Evolutionary conservation across 2,329 filamentous ascomycete genomes (phyloP).

Genomic region (Monosporascus sp.): DNA sequence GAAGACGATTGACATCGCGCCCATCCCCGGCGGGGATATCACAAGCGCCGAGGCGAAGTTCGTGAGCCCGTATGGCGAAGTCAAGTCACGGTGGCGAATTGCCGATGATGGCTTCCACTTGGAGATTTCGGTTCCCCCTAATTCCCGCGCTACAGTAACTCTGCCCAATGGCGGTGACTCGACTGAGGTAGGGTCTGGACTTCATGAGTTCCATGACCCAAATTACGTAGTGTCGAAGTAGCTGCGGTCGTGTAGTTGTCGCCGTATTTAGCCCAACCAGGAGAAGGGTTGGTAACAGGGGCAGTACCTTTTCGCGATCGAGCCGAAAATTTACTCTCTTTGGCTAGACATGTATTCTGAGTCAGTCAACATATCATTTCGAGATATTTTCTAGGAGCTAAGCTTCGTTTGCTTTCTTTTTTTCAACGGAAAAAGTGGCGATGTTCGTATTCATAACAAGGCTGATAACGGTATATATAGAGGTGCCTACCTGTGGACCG

Average conservation of each 20-base stretch:
- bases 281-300: not conserved
- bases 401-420: too few relatives aligned
- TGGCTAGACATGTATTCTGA: not conserved
- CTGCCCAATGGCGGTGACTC: slow-evolving; percentile 7
- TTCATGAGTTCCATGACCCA: not conserved
- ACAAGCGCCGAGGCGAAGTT: slow-evolving; percentile 26
- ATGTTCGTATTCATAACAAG: too few relatives aligned
- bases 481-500: too few relatives aligned
- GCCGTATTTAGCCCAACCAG: not conserved
- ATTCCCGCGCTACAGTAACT: slow-evolving; percentile 14
- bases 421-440: too few relatives aligned
- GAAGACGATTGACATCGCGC: slow-evolving; percentile 30
- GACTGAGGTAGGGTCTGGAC: not conserved
- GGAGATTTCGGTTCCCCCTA: slow-evolving; percentile 18
- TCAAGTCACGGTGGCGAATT: slow-evolving; percentile 23
- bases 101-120: slow-evolving; percentile 15
- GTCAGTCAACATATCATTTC: not conserved
- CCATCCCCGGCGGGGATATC: slow-evolving; percentile 30
- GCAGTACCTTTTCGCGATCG: not conserved
- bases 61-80: slow-evolving; percentile 27
- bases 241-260: not conserved
- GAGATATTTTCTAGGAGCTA: too few relatives aligned
- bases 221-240: not conserved
- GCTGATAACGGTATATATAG: too few relatives aligned
- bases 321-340: not conserved